Conservation (phyloP, 768 basidiomycete genomes). For the Boletus pseudo-olivaceus region DNA sequence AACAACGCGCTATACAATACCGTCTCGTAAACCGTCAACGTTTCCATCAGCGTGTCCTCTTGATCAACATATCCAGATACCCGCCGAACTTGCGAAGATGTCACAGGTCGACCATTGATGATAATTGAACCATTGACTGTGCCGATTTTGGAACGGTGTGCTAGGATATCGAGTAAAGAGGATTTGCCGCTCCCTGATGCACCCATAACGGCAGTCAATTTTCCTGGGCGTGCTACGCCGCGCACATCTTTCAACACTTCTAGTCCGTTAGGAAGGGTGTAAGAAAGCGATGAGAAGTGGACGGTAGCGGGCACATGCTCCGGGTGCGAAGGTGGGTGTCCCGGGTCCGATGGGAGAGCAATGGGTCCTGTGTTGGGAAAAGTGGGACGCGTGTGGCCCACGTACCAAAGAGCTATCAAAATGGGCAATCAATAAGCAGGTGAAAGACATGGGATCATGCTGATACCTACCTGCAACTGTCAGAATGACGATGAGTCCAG, state of each 20-base stretch:
- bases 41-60: slow-evolving; percentile 96
- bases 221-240: slow-evolving; percentile 82
- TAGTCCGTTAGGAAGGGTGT: slow-evolving; percentile 58
- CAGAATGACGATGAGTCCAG: slow-evolving; percentile 68
- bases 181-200: slow-evolving; percentile 96
- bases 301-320: slow-evolving; percentile 93
- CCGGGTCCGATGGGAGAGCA: slow-evolving; percentile 84
- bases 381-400: slow-evolving; percentile 58
- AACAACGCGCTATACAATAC: slow-evolving; percentile 90
- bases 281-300: slow-evolving; percentile 85
- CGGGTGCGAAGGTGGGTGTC: slow-evolving; percentile 48
- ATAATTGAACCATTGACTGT: slow-evolving; percentile 66
- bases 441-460: not conserved
- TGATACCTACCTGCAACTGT: slow-evolving; percentile 52
- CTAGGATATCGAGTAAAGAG: slow-evolving; percentile 94
- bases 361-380: slow-evolving; percentile 54
- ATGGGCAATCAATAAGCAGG: not conserved
- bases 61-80: slow-evolving; percentile 97
- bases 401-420: slow-evolving; percentile 79
- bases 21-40: slow-evolving; percentile 97
- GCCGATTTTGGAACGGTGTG: slow-evolving; percentile 85
- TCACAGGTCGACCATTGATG: slow-evolving; percentile 81
- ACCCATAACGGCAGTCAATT: slow-evolving; percentile 95
- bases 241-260: slow-evolving; percentile 77
- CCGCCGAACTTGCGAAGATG: slow-evolving; percentile 70